These are phyloP conservation scores for Gastroboletus turbinatus DNA, from an alignment of 1,284 basidiomycete genomes.

Conservation along the genomic window DNA sequence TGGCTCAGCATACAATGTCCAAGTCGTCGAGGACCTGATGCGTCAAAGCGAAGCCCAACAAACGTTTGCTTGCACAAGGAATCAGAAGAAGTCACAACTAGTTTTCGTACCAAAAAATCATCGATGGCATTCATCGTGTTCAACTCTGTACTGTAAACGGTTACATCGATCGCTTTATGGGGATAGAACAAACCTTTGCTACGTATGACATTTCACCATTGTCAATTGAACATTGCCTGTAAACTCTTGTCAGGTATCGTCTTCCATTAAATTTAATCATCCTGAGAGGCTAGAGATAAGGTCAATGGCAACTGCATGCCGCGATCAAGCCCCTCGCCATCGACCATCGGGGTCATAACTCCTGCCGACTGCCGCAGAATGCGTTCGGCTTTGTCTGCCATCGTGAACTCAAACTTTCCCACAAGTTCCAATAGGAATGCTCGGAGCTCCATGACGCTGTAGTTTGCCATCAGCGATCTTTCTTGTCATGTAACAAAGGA, in stretches of 20 bases:
- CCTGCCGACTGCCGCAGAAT: conserved; percentile 42
- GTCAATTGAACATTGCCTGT: neutral
- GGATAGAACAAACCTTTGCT: neutral
- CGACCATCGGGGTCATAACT: conserved; percentile 47
- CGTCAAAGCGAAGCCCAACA: too few species aligned
- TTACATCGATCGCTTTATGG: too few species aligned
- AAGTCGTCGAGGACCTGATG: too few species aligned
- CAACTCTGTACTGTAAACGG: too few species aligned
- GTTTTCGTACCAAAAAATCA: too few species aligned
- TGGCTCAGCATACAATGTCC: too few species aligned
- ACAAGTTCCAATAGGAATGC: conserved; percentile 48
- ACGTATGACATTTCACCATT: too few species aligned
- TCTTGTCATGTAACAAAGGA: neutral
- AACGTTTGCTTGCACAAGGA: too few species aligned
- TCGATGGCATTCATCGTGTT: too few species aligned
- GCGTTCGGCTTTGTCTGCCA: conserved; percentile 19
- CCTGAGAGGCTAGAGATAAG: conserved; percentile 39
- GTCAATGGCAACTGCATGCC: conserved; percentile 50
- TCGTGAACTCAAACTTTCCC: conserved; percentile 47
- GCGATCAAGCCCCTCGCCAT: conserved; percentile 45
- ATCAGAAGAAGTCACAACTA: too few species aligned
- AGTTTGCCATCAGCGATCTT: neutral
- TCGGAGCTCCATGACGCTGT: conserved; percentile 48
- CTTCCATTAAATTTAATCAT: conserved; percentile 16
- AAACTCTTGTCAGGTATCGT: neutral